phyloP scores from a whole-genome alignment of 805 yeast species.

The Ogataea zsoltii region DNA sequence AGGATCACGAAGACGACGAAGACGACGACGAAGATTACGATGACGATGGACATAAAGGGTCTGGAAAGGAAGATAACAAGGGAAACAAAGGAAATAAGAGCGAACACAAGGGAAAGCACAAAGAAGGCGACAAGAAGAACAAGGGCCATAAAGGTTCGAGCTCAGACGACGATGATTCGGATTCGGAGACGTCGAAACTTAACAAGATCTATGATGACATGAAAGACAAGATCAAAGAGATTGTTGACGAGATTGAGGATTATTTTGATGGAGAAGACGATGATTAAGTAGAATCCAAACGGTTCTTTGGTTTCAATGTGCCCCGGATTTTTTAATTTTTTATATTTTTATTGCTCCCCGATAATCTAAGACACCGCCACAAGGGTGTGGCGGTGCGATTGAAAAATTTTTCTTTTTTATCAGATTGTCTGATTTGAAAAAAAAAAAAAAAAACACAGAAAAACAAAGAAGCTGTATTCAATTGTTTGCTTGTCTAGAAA shows the following conservation, averaged over 20 bases:
- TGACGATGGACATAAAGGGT: slow-evolving; percentile 15
- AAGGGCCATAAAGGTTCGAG: slow-evolving; percentile 14
- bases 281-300: background rate
- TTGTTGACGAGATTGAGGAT: slow-evolving; percentile 30
- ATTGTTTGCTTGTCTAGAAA: too few species aligned
- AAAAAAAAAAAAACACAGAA: too few species aligned
- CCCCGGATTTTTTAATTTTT: too few species aligned
- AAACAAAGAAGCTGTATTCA: too few species aligned
- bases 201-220: slow-evolving; percentile 21
- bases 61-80: slow-evolving; percentile 14
- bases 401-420: slow-evolving; percentile 7
- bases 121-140: slow-evolving; percentile 21
- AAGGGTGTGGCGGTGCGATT: slow-evolving; percentile 8
- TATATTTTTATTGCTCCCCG: too few species aligned
- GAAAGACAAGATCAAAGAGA: slow-evolving; percentile 26
- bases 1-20: slow-evolving; percentile 17
- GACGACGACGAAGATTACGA: slow-evolving; percentile 19
- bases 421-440: background rate
- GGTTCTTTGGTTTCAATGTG: too few species aligned
- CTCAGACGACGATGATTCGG: slow-evolving; percentile 6
- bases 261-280: slow-evolving; percentile 13
- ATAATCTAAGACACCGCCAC: too few species aligned
- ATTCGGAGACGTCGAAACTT: background rate
- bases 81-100: too few species aligned
- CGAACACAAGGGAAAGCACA: slow-evolving; percentile 20